Evolutionary conservation across 495 filamentous ascomycete genomes (phyloP), one percentile per base, ranked within the genome.

Genomic region (Penicillium coprophilum): DNA sequence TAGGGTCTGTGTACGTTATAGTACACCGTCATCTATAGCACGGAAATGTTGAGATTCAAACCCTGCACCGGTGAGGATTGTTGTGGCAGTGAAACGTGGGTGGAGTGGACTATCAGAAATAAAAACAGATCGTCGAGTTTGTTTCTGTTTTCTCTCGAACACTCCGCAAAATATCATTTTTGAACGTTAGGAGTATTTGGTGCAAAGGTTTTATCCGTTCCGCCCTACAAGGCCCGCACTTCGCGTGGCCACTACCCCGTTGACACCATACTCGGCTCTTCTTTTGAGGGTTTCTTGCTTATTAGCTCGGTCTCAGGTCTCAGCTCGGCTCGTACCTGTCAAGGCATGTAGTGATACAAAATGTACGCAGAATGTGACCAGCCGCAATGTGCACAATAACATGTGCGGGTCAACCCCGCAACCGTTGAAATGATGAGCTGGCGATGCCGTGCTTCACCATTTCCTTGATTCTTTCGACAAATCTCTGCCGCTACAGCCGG

Each of bases 81-180:
- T 24, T 50, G 61, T 67, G 65, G 65, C 65, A 67, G 65, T 65
- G 65, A 58, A 58, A 58, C 54, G 57, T 46, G 59, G 64, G 64
- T 67, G 47, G 55, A 51, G 55, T 51, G 49, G 49, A 38, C 13
- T 38, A 23, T 17, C n/a, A 31, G 20, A 47, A 31, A 10, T 1
- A 19, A 47, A 31, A 47, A 12, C 17, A 47, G 45, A 47, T 47
- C 9, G 45, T 17, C 15, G 44, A 46, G 24, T 46, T 47, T 12
- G 24, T 6, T 6, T 17, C 34, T 38, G 45, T 47, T 32, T 20
- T 47, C 10, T 31, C 28, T 31, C 6, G n/a, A 47, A 47, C 8
- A 23, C 6, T 5, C 23, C 28, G 3, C 30, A 31, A 30, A 28
- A 9, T 7, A 4, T 15, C 3, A 9, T 6, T 7, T 15, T 45